Conservation (phyloP, 208 protist genomes). For the Leishmania martiniquensis region DNA sequence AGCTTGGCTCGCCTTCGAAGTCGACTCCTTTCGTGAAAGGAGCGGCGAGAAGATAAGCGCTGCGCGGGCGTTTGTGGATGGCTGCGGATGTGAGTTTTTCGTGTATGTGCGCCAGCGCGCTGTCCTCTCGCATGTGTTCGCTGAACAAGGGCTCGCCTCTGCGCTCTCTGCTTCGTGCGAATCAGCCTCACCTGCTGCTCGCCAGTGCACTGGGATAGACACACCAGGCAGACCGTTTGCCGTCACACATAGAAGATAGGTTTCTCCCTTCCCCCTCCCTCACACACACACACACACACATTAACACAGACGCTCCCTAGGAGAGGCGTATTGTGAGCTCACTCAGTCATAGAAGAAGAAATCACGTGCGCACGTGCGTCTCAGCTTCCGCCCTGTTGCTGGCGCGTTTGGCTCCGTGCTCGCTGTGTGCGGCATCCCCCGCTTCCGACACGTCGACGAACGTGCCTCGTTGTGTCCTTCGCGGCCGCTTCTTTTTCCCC, state of each 20-base stretch:
- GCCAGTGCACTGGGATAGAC: not conserved
- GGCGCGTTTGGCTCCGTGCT: too few species aligned
- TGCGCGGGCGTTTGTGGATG: not conserved
- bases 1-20: not conserved
- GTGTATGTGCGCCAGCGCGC: not conserved
- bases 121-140: not conserved
- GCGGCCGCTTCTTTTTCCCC: not conserved
- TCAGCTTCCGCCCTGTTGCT: too few species aligned
- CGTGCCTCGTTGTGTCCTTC: too few species aligned
- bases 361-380: not conserved
- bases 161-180: not conserved
- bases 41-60: not conserved
- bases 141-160: not conserved
- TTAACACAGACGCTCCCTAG: not conserved
- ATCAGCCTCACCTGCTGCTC: not conserved
- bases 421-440: too few species aligned
- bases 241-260: not conserved
- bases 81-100: too few species aligned
- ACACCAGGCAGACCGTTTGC: not conserved
- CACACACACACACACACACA: not conserved
- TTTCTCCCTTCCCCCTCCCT: too few species aligned
- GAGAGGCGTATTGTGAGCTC: too few species aligned
- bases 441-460: too few species aligned
- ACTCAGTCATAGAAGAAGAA: too few species aligned
- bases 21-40: not conserved